Evolutionary conservation across 2,329 filamentous ascomycete genomes (phyloP).

Genomic region (Botryotinia narcissicola): DNA sequence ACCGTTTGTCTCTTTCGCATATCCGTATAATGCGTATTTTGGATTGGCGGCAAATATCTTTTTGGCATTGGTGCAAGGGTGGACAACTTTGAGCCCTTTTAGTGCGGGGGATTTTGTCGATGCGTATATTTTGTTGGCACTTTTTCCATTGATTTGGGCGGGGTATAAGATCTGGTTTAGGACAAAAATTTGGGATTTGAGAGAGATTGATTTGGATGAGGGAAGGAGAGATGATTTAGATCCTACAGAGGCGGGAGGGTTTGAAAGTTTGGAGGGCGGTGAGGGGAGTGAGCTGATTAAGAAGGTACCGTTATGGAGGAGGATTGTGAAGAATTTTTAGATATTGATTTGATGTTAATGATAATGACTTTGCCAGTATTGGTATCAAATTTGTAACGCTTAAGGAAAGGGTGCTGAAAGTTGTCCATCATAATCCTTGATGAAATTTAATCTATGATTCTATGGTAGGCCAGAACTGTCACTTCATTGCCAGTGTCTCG

Average conservation of each 20-base stretch:
- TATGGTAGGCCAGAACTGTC: neutral
- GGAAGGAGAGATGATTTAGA: slow-evolving; percentile 45
- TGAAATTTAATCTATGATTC: neutral
- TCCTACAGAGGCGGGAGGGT: neutral
- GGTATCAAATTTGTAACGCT: neutral
- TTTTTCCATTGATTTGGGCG: slow-evolving; percentile 58
- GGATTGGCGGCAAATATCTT: slow-evolving; percentile 57
- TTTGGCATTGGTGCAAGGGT: slow-evolving; percentile 59
- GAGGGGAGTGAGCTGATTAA: neutral
- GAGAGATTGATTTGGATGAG: slow-evolving; percentile 56
- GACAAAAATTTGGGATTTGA: slow-evolving; percentile 49
- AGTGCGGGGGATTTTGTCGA: slow-evolving; percentile 59
- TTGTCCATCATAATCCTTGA: neutral
- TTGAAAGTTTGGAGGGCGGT: neutral
- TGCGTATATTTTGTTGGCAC: slow-evolving; percentile 59
- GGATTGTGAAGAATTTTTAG: slow-evolving; percentile 16
- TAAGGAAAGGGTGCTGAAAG: neutral
- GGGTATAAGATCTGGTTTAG: slow-evolving; percentile 54
- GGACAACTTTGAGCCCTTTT: slow-evolving; percentile 59
- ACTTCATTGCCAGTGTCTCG: neutral
- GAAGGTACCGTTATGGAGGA: slow-evolving; percentile 16
- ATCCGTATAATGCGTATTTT: slow-evolving; percentile 59
- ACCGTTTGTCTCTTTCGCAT: slow-evolving; percentile 54
- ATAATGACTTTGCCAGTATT: neutral
- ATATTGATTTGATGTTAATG: neutral